These are phyloP conservation scores for Cucurbita ficifolia DNA, from an alignment of 306 rosid genomes.

Conservation along the genomic window DNA sequence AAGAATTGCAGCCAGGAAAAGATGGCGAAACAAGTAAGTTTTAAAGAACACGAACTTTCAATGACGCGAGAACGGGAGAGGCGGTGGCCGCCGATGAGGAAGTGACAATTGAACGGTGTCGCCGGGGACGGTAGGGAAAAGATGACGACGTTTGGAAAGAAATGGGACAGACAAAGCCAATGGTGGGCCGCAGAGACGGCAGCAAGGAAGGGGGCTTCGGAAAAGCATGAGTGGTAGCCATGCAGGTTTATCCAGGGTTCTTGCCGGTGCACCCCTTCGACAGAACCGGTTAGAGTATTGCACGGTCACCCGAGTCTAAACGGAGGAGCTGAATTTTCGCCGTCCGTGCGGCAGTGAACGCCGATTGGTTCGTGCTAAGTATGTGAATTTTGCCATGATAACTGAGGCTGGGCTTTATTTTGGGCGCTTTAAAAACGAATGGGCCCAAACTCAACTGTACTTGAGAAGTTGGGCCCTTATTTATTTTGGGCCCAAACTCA, in stretches of 20 bases:
- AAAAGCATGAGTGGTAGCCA: slow-evolving; percentile 33
- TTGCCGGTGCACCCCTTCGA: not conserved
- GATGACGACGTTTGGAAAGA: slow-evolving; percentile 8
- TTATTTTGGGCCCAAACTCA: too few species aligned
- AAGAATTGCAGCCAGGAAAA: slow-evolving; percentile 17
- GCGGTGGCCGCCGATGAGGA: slow-evolving; percentile 1
- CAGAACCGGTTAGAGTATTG: too few species aligned
- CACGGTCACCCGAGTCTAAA: not conserved
- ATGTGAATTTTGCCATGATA: not conserved
- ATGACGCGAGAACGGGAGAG: slow-evolving; percentile 18
- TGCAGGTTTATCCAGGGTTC: not conserved
- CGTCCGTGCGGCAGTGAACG: too few species aligned
- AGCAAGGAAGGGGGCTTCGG: slow-evolving; percentile 14
- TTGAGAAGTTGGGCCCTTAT: too few species aligned
- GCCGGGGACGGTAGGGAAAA: slow-evolving; percentile 7
- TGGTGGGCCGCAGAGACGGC: slow-evolving; percentile 16
- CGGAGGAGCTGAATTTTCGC: not conserved
- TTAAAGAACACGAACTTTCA: slow-evolving; percentile 26
- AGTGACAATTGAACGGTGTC: slow-evolving; percentile 17
- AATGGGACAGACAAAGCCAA: slow-evolving; percentile 12
- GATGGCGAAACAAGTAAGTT: slow-evolving; percentile 2
- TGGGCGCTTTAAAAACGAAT: not conserved
- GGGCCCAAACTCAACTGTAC: not conserved
- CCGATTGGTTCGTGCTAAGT: too few species aligned
- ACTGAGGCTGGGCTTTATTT: not conserved